These are phyloP conservation scores for Prorocentrum cordatum DNA, from an alignment of 169 alveolate species.

Conservation along the genomic window DNA sequence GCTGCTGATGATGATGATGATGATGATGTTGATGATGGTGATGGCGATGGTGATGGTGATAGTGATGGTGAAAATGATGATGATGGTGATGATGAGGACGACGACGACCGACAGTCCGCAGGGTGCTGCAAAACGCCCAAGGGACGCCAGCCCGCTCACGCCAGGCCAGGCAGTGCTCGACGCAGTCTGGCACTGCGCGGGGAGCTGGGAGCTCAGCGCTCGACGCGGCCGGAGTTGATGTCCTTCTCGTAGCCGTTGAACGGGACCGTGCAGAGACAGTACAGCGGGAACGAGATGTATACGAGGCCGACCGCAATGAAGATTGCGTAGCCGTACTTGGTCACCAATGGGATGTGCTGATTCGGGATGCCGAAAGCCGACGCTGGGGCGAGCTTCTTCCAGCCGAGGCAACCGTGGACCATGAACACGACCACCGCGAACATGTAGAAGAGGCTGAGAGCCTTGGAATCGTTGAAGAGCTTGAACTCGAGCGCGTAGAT, in stretches of 20 bases:
- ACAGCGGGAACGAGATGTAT: constrained; percentile 56
- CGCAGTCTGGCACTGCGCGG: too few species aligned
- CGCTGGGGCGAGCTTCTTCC: constrained; percentile 24
- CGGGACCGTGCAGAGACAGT: constrained; percentile 10
- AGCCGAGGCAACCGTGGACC: constrained; percentile 60
- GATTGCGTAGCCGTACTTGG: constrained; percentile 37
- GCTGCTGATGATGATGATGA: too few species aligned
- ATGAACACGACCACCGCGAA: constrained; percentile 40
- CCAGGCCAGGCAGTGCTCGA: too few species aligned
- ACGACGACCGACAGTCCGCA: too few species aligned
- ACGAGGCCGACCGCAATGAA: constrained; percentile 32
- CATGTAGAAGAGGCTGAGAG: constrained; percentile 3
- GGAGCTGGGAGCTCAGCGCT: too few species aligned
- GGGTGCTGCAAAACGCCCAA: too few species aligned
- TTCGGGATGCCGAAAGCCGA: constrained; percentile 27
- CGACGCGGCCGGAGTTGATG: too few species aligned
- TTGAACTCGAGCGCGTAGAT: constrained; percentile 35
- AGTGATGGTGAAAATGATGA: too few species aligned
- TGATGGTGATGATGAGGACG: too few species aligned
- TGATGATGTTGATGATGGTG: too few species aligned
- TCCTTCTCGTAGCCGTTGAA: constrained; percentile 3
- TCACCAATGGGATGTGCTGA: constrained; percentile 12
- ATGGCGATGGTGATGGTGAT: too few species aligned
- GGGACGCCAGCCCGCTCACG: too few species aligned
- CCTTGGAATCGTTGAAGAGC: constrained; percentile 40